Evolutionary conservation across 148 eudicot species (phyloP).

Genomic region (Chenopodium formosanum): DNA sequence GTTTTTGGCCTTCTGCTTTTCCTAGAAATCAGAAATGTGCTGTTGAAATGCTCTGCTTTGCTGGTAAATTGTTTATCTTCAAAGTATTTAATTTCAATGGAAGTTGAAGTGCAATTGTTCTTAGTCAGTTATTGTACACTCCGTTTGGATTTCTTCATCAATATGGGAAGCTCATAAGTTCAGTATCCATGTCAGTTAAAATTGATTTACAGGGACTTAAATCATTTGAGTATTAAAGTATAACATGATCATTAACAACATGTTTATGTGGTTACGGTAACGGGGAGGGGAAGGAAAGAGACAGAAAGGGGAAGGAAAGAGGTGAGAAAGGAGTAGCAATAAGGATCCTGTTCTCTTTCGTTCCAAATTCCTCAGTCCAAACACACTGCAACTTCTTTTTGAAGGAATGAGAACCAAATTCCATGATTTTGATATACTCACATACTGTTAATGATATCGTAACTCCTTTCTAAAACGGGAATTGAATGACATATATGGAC

Average conservation of each 20-base stretch:
- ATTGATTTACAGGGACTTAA: background rate
- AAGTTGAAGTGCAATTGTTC: background rate
- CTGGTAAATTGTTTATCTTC: background rate
- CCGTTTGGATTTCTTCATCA: background rate
- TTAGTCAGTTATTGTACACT: background rate
- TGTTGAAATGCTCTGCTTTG: background rate
- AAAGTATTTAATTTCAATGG: background rate
- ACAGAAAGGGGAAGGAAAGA: background rate
- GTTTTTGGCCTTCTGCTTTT: constrained; percentile 5
- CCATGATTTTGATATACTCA: too few relatives aligned
- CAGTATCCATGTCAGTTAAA: background rate
- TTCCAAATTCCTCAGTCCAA: background rate
- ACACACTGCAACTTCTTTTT: background rate
- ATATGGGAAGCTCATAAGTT: background rate
- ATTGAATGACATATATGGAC: too few relatives aligned
- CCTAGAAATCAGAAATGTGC: background rate
- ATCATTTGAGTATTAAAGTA: background rate
- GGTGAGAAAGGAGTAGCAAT: background rate
- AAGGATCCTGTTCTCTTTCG: background rate
- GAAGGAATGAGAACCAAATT: too few relatives aligned
- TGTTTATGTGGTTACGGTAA: background rate
- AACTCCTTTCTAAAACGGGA: too few relatives aligned
- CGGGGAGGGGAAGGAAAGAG: background rate
- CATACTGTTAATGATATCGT: too few relatives aligned
- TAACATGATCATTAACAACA: background rate